Percentiles rank a stretch among this genome's conserved stretches.
These are phyloP conservation scores for Pseudogymnoascus sp. DNA, from an alignment of 2,329 filamentous ascomycete species.

Conservation along the genomic window DNA sequence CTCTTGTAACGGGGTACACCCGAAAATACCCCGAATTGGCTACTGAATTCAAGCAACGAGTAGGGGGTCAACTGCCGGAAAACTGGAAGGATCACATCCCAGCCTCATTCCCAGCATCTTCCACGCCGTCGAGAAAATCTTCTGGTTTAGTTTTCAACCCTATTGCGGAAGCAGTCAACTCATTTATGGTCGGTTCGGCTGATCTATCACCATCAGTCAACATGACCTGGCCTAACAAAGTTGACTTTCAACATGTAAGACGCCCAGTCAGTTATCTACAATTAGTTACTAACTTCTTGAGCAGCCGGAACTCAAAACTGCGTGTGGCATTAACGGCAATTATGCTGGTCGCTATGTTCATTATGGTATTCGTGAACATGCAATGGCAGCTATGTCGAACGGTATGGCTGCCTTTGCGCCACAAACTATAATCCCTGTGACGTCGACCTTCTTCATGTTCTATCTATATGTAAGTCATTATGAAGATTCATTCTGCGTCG, in stretches of 20 bases:
- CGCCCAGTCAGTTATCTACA: too few relatives aligned
- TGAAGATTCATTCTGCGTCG: too few relatives aligned
- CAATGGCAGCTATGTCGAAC: constrained; percentile 52
- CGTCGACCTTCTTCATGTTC: constrained; percentile 58
- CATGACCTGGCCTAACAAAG: constrained; percentile 48
- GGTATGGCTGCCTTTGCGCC: constrained; percentile 52
- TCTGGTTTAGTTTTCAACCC: constrained; percentile 45
- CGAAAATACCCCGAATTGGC: too few relatives aligned
- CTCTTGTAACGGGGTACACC: too few relatives aligned
- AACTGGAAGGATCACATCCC: constrained; percentile 44
- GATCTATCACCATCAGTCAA: constrained; percentile 48
- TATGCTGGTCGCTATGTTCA: constrained; percentile 51
- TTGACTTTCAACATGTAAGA: constrained; percentile 42
- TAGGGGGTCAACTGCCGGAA: too few relatives aligned
- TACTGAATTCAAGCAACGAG: too few relatives aligned
- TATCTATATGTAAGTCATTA: constrained; percentile 54
- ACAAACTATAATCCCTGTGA: constrained; percentile 51
- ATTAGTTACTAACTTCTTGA: too few relatives aligned
- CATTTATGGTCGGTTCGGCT: constrained; percentile 48
- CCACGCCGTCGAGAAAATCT: constrained; percentile 45
- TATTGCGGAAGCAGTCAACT: constrained; percentile 39
- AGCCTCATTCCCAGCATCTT: constrained; percentile 38
- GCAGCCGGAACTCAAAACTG: constrained; percentile 33
- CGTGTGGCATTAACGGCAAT: constrained; percentile 48
- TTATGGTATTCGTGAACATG: constrained; percentile 55